A percentile compares a stretch with the other conserved stretches of the same genome.
phyloP scores from a whole-genome alignment of 768 basidiomycete genomes.

The Lactarius tabidus region DNA sequence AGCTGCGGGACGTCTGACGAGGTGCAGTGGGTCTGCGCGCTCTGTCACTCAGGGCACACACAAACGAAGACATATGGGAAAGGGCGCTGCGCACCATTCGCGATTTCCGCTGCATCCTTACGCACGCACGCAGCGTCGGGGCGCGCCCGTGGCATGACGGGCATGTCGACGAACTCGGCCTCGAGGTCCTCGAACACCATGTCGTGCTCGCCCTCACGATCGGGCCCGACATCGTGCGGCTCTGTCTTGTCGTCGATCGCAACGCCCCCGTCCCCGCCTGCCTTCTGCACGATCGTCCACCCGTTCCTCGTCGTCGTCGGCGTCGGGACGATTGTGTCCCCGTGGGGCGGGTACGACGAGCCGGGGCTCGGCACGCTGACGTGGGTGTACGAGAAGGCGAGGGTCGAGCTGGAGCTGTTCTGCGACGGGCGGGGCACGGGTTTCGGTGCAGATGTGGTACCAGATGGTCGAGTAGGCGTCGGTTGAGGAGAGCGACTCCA shows the following conservation, averaged over 20 bases:
- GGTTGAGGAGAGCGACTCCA: conserved; percentile 21
- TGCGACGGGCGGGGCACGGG: conserved; percentile 21
- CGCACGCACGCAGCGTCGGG: conserved; percentile 16
- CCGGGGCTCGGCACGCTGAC: conserved; percentile 24
- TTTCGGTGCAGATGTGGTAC: conserved; percentile 12
- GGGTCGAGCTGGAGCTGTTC: conserved; percentile 25
- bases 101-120: conserved; percentile 26
- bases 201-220: conserved; percentile 15
- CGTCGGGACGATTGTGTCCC: conserved; percentile 14
- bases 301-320: conserved; percentile 22
- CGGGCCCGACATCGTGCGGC: conserved; percentile 1
- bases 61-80: background rate
- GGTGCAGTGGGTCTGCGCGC: conserved; percentile 22
- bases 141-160: conserved; percentile 3
- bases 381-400: conserved; percentile 27
- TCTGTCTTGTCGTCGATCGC: conserved; percentile 1
- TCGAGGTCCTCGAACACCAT: conserved; percentile 22
- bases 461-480: conserved; percentile 6
- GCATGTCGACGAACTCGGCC: conserved; percentile 23
- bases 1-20: conserved; percentile 14
- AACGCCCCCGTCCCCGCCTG: background rate
- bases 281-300: conserved; percentile 25
- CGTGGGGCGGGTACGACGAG: conserved; percentile 21
- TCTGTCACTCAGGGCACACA: background rate
- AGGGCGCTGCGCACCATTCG: conserved; percentile 14